phyloP scores from a whole-genome alignment of 1,139 yeast genomes.

The Candida dubliniensis region DNA sequence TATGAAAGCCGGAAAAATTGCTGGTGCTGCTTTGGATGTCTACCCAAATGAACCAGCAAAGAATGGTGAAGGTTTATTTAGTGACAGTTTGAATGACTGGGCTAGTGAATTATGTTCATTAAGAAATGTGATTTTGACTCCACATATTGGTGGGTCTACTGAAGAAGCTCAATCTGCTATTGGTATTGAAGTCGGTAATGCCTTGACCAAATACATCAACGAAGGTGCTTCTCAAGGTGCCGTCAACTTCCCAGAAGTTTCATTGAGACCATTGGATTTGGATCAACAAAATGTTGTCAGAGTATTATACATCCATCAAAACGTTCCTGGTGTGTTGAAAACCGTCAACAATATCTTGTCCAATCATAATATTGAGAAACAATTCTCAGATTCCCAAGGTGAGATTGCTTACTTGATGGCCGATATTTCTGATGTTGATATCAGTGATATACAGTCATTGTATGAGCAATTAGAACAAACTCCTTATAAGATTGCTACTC shows the following conservation, averaged over 20 bases:
- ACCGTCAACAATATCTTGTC: slow-evolving; percentile 95
- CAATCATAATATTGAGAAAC: slow-evolving; percentile 95
- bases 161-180: slow-evolving; percentile 99
- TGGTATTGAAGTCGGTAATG: slow-evolving; percentile 90
- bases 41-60: slow-evolving; percentile 98
- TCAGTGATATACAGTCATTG: slow-evolving; percentile 77
- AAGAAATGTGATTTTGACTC: slow-evolving; percentile 89
- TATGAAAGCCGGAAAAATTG: slow-evolving; percentile 88
- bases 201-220: slow-evolving; percentile 86
- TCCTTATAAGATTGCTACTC: slow-evolving; percentile 86
- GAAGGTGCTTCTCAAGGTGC: slow-evolving; percentile 97
- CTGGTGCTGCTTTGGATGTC: slow-evolving; percentile 97
- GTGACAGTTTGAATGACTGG: slow-evolving; percentile 75
- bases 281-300: slow-evolving; percentile 90
- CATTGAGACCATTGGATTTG: slow-evolving; percentile 82
- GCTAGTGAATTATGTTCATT: slow-evolving; percentile 77
- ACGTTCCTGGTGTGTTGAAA: slow-evolving; percentile 98
- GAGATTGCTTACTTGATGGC: slow-evolving; percentile 98
- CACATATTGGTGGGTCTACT: slow-evolving; percentile 98
- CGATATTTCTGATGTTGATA: slow-evolving; percentile 85
- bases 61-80: slow-evolving; percentile 84
- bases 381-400: slow-evolving; percentile 93
- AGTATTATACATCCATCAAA: slow-evolving; percentile 93
- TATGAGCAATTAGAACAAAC: slow-evolving; percentile 88
- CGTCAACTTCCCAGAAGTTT: slow-evolving; percentile 98